Evolutionary conservation across 768 basidiomycete genomes (phyloP), one percentile per base, ranked within the genome.

Genomic region (Arthromyces matolae): DNA sequence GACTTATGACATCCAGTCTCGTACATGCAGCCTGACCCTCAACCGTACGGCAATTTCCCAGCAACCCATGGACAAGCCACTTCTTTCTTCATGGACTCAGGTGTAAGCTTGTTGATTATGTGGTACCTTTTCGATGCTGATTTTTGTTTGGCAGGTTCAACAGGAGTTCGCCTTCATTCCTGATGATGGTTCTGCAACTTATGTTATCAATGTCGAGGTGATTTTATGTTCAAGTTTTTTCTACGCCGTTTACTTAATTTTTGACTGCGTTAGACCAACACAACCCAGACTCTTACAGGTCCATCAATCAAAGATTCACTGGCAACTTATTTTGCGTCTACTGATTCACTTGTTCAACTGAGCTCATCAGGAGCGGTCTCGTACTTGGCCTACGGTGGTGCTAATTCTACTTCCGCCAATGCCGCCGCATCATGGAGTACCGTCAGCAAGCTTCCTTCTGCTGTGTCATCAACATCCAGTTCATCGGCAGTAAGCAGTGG

Each of bases 151-250:
- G 5, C 19, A 84, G 78, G 80, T 83, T 18, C 86, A 86, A 58
- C 72, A 82, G 52, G 78, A 85, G 60, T 84, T 89, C 63, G 84
- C 84, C 2, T 92, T 81, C 67, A 73, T 91, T 47, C 89, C 89
- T 19, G 74, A 81, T 59, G 86, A 89, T 58, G 79, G 78, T 47
- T 83, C 83, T 14, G 72, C 73, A 27, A 80, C 84, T 19, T 90
- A 86, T 56, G 75, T 91, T 29, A 71, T 88, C 56, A 83, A 87
- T 57, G 83, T 85, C 37, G 74, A 80, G 64, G 80, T 81, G 64
- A 19, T 57, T 40, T 4, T 22, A 9, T 14, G 9, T 48, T 31
- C n/a, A 12, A 32, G 27, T 13, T n/a, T 45, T 31, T 2, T 14
- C 12, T 5, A 3, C 6, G 1, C 6, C 10, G 14, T 25, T 39